A percentile compares a stretch with the other conserved stretches of the same genome.
Conservation (phyloP, 345 rosid species). For the Eucalyptus polybractea region DNA sequence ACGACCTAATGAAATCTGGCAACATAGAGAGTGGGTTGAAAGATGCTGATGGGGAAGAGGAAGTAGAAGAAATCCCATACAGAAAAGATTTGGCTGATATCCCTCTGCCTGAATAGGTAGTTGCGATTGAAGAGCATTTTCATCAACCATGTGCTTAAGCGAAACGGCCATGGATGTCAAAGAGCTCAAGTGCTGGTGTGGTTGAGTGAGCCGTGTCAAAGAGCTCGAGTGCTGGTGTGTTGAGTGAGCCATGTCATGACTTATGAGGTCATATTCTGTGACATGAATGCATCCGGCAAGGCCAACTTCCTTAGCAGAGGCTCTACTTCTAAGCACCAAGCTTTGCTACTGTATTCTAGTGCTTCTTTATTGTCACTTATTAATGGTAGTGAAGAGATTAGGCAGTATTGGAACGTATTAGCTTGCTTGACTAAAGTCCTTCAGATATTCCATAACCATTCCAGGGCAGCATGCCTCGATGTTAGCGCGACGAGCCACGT, state of each 20-base stretch:
- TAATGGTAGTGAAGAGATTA: neutral
- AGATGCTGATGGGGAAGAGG: neutral
- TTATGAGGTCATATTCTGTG: neutral
- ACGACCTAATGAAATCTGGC: neutral
- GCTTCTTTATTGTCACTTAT: neutral
- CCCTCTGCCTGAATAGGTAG: slow-evolving; percentile 14
- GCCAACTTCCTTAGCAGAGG: neutral
- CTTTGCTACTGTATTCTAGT: neutral
- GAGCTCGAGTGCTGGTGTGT: neutral
- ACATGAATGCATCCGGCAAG: neutral
- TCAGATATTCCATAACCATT: neutral
- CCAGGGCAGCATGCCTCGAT: neutral
- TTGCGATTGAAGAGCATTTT: neutral
- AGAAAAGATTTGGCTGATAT: slow-evolving; percentile 43
- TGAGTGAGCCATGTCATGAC: neutral
- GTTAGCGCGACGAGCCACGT: neutral
- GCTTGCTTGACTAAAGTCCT: neutral
- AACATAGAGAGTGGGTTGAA: slow-evolving; percentile 5
- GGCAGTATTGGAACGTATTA: neutral
- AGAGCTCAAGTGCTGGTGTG: neutral
- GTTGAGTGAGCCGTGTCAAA: neutral
- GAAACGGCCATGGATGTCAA: neutral
- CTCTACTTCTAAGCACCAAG: neutral
- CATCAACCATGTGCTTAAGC: neutral
- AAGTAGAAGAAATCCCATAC: neutral